Evolutionary conservation across 768 basidiomycete species (phyloP), one percentile per base, ranked within the genome.

Genomic region (Hygrophorus russula): DNA sequence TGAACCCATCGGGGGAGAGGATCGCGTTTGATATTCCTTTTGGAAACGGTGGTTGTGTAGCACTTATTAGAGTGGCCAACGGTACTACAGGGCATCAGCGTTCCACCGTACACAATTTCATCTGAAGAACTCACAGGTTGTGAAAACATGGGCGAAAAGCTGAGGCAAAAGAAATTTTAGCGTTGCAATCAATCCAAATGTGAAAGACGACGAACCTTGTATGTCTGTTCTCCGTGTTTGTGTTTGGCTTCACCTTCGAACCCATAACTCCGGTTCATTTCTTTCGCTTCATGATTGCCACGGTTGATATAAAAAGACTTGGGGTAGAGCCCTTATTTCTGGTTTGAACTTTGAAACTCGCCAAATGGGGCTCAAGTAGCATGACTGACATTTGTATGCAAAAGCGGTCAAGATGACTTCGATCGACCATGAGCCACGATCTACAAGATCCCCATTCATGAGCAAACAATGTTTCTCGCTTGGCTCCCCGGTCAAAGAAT

Each of bases 221-320:
- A 97, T 0, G 89, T 83, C 59, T 91, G 82, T 55, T 96, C 92
- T 20, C 92, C 92, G 52, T 94, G 90, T 59, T 99, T 98, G 56
- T 94, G 85, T 56, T 94, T 94, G 24, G 80, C 85, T 66, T 99
- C 96, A 32, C 93, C 92, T 60, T 94, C 90, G 55, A 93, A 93
- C 1, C 91, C 91, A 59, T 94, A 92, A 15, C 81, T 76, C 39
- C 82, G 68, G 62, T 99, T 99, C 96, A 99, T 98, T 36, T 97
- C 92, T 59, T 88, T 87, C 47, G 90, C 82, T 64, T 94, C 91
- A 56, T 98, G 94, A 64, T 97, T 98, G 13, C 94, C 94, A 50
- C 94, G 78, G 60, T 99, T 98, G 58, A 99, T 77, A 60, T 75
- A 94, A 71, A 97, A 88, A 46, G 69, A 76, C 45, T 76, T 76